Evolutionary conservation across 352 stramenopile species (phyloP), one percentile per base, ranked within the genome.

Genomic region (Phytopythium delawarense): DNA sequence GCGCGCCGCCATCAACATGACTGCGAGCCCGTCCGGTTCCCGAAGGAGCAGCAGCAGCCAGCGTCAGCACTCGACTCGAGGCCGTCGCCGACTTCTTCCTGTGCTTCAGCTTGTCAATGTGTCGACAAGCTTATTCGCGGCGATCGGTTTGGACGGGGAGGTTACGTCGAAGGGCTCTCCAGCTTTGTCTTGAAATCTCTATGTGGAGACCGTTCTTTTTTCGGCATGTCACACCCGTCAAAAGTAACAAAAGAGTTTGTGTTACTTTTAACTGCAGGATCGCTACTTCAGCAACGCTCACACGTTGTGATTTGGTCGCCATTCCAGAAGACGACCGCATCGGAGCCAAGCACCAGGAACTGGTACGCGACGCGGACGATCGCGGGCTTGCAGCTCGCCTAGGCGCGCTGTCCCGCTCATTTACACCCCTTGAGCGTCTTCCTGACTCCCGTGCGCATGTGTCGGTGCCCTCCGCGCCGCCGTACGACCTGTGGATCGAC

Each of bases 1-100:
- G 34, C 35, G 53, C 21, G 53, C 53, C 4, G 53, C 35, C 53
- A 59, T 59, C 16, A 59, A 4, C 53, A 59, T 59, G 21, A 23
- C 25, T 4, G 18, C 46, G 46, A 53, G 42, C 5, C 13, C 15
- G 12, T 18, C 16, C 16, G 16, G 39, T n/a, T 13, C 13, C 13
- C 18, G 39, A n/a, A n/a, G 16, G 6, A 45, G 35, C 8, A 16
- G 8, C 9, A 16, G 35, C 35, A 16, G 35, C 35, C 12, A 15
- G 9, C 35, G 35, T 16, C 28, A 32, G 28, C 5, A 40, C 35
- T 45, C 15, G 40, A 21, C 3, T 15, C 35, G 35, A 16, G 8
- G 5, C 35, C 35, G 3, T 49, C 42, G 20, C 42, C 20, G 18
- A 7, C 1, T 25, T 49, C 42, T 25, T 49, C 20, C 4, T 45